phyloP scores from a whole-genome alignment of 2,329 filamentous ascomycete genomes.

The Teratosphaeria epicoccoides region DNA sequence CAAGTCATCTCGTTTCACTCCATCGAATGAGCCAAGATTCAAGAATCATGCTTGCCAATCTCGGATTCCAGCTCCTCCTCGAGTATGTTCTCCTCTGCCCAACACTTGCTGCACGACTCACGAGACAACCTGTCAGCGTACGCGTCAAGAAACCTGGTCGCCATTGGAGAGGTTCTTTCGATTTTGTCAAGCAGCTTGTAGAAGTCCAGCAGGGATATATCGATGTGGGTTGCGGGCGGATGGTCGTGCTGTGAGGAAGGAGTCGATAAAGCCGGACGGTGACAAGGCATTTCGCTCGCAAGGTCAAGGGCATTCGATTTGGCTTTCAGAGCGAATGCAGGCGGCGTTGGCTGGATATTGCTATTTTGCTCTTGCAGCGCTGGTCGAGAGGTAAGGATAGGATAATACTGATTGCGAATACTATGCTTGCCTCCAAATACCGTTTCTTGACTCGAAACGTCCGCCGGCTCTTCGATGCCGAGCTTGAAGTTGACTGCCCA shows the following conservation, averaged over 20 bases:
- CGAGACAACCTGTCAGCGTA: conserved; percentile 12
- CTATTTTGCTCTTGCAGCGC: conserved; percentile 9
- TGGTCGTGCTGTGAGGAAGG: not conserved
- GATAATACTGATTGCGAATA: conserved; percentile 9
- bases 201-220: conserved; percentile 9
- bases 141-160: conserved; percentile 11
- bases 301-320: not conserved
- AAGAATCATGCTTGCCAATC: not conserved
- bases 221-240: conserved; percentile 3
- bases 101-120: conserved; percentile 12
- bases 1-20: too few relatives aligned
- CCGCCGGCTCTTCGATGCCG: conserved; percentile 13
- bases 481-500: conserved; percentile 14
- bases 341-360: not conserved
- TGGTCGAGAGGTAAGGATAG: not conserved
- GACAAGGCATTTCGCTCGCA: too few relatives aligned
- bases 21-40: not conserved
- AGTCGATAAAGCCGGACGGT: not conserved
- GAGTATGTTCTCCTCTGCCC: conserved; percentile 6
- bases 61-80: not conserved
- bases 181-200: conserved; percentile 15
- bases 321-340: not conserved
- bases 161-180: conserved; percentile 11
- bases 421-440: conserved; percentile 9
- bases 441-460: conserved; percentile 9